These are phyloP conservation scores for Trichoderma aggressivum DNA, from an alignment of 2,329 filamentous ascomycete genomes.

Conservation along the genomic window DNA sequence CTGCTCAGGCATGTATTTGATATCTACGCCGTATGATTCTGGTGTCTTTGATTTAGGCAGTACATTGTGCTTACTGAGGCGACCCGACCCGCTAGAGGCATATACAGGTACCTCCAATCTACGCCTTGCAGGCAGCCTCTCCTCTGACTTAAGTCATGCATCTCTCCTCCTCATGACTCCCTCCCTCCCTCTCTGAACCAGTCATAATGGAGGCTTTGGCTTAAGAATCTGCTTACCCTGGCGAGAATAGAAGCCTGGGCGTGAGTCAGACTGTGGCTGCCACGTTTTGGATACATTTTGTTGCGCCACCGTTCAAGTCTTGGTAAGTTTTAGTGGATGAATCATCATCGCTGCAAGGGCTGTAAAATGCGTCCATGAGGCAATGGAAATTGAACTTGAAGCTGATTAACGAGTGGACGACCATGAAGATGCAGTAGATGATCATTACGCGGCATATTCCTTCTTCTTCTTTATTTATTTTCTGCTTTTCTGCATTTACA, in stretches of 20 bases:
- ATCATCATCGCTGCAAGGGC: conserved; percentile 1
- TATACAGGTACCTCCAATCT: not conserved
- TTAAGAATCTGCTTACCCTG: not conserved
- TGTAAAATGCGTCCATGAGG: not conserved
- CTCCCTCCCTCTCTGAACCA: not conserved
- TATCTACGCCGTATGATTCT: not conserved
- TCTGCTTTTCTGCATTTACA: not conserved
- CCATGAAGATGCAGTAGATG: not conserved
- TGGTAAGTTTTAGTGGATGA: conserved; percentile 14
- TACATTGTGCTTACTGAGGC: conserved; percentile 8
- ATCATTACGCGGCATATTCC: not conserved
- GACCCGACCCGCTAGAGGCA: conserved; percentile 14
- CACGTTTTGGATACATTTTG: not conserved
- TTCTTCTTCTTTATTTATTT: not conserved
- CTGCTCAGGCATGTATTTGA: not conserved
- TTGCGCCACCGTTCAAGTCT: conserved; percentile 1
- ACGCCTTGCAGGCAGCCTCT: not conserved
- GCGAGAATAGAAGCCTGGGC: not conserved
- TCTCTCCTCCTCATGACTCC: not conserved
- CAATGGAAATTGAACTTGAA: not conserved
- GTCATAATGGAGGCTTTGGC: not conserved
- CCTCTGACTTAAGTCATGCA: not conserved
- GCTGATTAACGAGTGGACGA: not conserved
- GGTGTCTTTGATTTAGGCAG: not conserved
- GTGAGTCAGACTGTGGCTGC: not conserved